Evolutionary conservation across 306 rosid species (phyloP), one percentile per base, ranked within the genome.

Genomic region (Cyamopsis tetragonoloba): DNA sequence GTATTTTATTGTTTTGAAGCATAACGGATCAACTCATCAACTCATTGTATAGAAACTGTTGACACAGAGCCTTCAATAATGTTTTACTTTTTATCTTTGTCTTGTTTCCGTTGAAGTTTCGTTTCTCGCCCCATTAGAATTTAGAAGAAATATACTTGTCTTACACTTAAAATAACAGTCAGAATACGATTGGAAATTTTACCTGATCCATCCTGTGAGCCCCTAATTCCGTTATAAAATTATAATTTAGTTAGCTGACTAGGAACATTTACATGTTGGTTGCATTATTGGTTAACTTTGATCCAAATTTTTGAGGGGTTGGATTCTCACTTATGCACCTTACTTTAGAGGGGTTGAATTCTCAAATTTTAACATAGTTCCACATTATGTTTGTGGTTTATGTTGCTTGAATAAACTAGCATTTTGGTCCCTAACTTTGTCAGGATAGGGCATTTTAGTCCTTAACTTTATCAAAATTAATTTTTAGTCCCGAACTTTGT

Each of bases 201-300:
- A 51, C 50, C 43, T 34, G 49, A 31, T 66, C 14, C 27, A 41
- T 42, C 23, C 13, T 67, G 35, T 66, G 35, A 31, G 26, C 69
- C 24, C 60, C 62, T 61, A 31, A 49, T 17, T 18, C 31, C 11
- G 34, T 17, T 23, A 51, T 13, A 28, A 37, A 31, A 72, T 54
- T 10, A 48, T 30, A 43, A 57, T 66, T 56, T 49, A 74, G 22
- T 5, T 26, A 74, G 50, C 63, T 38, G 30, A 35, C 34, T 27
- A 11, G 61, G 71, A 60, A 15, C 48, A 19, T 47, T 7, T 14
- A 15, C 20, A 42, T 77, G 56, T 53, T 49, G 26, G 19, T 43
- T 66, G 34, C 30, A 7, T 62, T 26, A 41, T 14, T 22, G 19
- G 47, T 19, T 47, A 23, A 7, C 48, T 14, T 13, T n/a, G n/a